These are phyloP conservation scores for Cercospora sp. DNA, from an alignment of 2,329 filamentous ascomycete species.

Conservation along the genomic window DNA sequence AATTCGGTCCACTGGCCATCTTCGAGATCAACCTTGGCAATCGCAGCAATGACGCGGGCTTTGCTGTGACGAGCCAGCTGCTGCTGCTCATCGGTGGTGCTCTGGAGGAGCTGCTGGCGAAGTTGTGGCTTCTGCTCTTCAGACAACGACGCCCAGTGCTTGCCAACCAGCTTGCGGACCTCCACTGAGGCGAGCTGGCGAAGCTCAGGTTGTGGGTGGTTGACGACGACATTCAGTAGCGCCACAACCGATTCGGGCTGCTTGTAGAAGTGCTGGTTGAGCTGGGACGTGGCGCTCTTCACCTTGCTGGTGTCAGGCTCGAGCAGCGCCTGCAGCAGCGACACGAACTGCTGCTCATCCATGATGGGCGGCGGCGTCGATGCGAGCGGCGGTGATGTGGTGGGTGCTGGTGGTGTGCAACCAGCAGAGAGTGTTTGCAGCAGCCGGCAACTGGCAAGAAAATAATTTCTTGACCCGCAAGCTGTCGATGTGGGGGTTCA, in stretches of 20 bases:
- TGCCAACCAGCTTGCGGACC: conserved; percentile 75
- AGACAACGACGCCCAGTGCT: conserved; percentile 78
- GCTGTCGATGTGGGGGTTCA: background rate
- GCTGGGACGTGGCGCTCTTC: conserved; percentile 79
- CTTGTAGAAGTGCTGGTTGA: conserved; percentile 92
- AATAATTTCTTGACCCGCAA: conserved; percentile 1
- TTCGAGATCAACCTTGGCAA: conserved; percentile 82
- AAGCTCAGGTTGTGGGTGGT: conserved; percentile 68
- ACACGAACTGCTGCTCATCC: conserved; percentile 63
- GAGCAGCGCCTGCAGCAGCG: conserved; percentile 83
- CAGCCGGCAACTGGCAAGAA: background rate
- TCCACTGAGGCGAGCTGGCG: conserved; percentile 92
- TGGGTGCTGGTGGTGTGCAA: background rate
- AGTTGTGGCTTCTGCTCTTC: conserved; percentile 76
- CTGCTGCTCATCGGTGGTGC: conserved; percentile 76
- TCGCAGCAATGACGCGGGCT: conserved; percentile 81
- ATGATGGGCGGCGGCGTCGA: background rate
- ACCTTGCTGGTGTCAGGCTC: conserved; percentile 79
- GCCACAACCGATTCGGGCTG: conserved; percentile 79
- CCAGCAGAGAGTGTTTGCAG: background rate
- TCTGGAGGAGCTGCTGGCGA: conserved; percentile 78
- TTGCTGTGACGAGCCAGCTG: conserved; percentile 79
- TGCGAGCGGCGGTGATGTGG: background rate
- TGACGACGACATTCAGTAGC: conserved; percentile 84
- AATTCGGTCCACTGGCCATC: conserved; percentile 84